Evolutionary conservation across 108 stramenopile species (phyloP).

Genomic region (Bacterosira constricta): DNA sequence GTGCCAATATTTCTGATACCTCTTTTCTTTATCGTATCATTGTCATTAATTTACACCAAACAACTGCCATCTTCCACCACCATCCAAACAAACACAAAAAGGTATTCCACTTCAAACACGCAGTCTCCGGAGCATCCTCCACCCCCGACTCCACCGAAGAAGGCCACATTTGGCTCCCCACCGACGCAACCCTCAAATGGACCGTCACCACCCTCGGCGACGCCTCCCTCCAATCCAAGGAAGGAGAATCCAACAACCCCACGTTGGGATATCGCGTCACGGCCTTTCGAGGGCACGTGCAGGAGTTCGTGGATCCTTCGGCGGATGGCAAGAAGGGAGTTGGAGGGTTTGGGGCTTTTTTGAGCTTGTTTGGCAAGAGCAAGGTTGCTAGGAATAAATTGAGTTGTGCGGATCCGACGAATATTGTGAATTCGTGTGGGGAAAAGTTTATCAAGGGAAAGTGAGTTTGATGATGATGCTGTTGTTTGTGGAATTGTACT

Average conservation of each 20-base stretch:
- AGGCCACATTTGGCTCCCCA: conserved; percentile 75
- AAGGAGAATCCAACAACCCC: conserved; percentile 67
- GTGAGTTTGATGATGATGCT: conserved; percentile 61
- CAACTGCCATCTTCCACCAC: not conserved
- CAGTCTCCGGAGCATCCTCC: conserved; percentile 79
- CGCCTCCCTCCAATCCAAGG: no score
- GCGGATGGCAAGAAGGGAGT: conserved; percentile 59
- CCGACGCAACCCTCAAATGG: conserved; percentile 88
- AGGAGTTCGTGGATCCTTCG: conserved; percentile 70
- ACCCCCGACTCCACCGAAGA: conserved; percentile 73
- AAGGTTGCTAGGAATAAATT: conserved; percentile 74
- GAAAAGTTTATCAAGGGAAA: conserved; percentile 81
- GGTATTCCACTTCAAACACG: conserved; percentile 94
- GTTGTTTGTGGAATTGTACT: not conserved
- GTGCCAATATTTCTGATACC: no score
- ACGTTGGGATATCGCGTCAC: conserved; percentile 70
- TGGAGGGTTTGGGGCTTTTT: conserved; percentile 78
- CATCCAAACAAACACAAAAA: not conserved
- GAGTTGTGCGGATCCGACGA: conserved; percentile 88
- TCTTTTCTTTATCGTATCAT: not conserved
- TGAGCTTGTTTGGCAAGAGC: conserved; percentile 72
- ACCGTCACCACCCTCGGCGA: no score
- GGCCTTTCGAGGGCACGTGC: conserved; percentile 70
- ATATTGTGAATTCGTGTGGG: conserved; percentile 90
- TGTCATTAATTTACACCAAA: no score